phyloP scores from a whole-genome alignment of 495 filamentous ascomycete genomes.

The Aspergillus cavernicola region DNA sequence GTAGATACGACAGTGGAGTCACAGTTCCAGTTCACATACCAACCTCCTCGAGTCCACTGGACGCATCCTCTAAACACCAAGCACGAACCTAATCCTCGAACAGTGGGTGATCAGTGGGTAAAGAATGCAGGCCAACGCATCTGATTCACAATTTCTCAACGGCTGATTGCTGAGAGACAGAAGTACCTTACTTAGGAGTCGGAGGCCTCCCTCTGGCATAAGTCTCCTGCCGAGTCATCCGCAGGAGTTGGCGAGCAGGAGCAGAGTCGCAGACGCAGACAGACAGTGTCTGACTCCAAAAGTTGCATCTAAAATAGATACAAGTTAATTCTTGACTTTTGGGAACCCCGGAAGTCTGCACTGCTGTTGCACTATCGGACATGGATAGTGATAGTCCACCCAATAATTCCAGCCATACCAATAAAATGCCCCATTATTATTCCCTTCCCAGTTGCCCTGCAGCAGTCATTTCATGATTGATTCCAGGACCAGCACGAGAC shows the following conservation, averaged over 20 bases:
- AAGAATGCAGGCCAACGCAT: slow-evolving; percentile 7
- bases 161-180: not conserved
- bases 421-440: slow-evolving; percentile 14
- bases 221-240: too few species aligned
- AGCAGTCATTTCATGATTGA: too few species aligned
- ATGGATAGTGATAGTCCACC: slow-evolving; percentile 12
- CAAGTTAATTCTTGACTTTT: too few species aligned
- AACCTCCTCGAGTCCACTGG: slow-evolving; percentile 5
- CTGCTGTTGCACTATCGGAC: slow-evolving; percentile 6
- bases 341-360: too few species aligned
- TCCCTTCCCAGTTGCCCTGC: not conserved
- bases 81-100: not conserved
- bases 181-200: slow-evolving; percentile 1
- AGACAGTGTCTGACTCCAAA: too few species aligned
- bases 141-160: not conserved
- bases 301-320: too few species aligned
- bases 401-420: slow-evolving; percentile 19
- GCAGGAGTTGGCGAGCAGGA: not conserved
- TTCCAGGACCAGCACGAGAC: not conserved
- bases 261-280: too few species aligned
- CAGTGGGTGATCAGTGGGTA: slow-evolving; percentile 11
- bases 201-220: not conserved
- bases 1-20: not conserved
- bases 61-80: not conserved
- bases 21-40: slow-evolving; percentile 4